Base-by-base conservation (phyloP, 768 basidiomycete genomes). In the Hericium coralloides region DNA sequence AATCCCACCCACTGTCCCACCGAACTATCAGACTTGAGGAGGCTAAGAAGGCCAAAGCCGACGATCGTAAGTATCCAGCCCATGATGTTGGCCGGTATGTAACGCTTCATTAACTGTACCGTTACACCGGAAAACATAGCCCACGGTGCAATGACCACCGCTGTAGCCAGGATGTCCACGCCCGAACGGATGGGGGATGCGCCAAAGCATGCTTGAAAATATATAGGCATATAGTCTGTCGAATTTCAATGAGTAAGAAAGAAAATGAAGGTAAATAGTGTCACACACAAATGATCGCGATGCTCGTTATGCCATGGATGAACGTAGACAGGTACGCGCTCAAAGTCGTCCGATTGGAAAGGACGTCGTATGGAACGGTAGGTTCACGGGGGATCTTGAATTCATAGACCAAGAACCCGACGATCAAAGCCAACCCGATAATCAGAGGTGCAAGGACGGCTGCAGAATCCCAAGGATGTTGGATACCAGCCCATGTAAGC, bases 371-470 rank as follows among this genome's bases (percentile, higher is more conserved):
- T 2, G 31, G 38, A 14, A 56, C 52, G 14, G 56, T 36, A 14
- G 54, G 53, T 14, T 55, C 53, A 14, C 39, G 7, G 26, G 58
- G 61, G 22, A 62, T 55, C 7, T 43, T 48, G 10, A 25, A 37
- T 56, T 73, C 71, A 56, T 66, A 60, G 37, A 57, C 26, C 18
- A 71, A 38, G 54, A 67, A 71, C 3, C 38, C 58, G 41, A 53
- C 60, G 23, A 73, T 52, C 15, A 64, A 64, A 12, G 60, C 38
- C 26, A 67, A 2, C 1, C 72, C 72, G 51, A 71, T 31, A 22
- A 68, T 57, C 25, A 73, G 63, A 0, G 72, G 71, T 10, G 65
- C 67, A 39, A 72, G 64, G 26, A 70, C 62, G 17, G 57, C 57
- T 26, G 51, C 64, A 0, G 63, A 65, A 2, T 55, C 55, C 72